phyloP scores from a whole-genome alignment of 2,329 filamentous ascomycete species.

The Colletotrichum brevisporum region DNA sequence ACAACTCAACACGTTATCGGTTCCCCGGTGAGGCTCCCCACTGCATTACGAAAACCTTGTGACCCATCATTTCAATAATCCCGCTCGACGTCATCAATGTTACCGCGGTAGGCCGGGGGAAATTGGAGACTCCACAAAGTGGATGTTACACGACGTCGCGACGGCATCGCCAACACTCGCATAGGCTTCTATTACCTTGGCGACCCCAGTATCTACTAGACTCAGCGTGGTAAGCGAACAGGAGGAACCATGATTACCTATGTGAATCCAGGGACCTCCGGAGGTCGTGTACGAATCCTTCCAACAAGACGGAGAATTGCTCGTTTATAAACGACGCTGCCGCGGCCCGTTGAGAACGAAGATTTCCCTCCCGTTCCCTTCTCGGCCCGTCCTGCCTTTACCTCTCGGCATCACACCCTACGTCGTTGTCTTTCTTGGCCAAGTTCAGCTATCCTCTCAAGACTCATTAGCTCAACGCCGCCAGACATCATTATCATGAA shows the following conservation, averaged over 20 bases:
- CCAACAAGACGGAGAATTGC: neutral
- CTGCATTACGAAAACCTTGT: conserved; percentile 21
- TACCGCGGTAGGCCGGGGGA: conserved; percentile 20
- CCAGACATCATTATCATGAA: conserved; percentile 25
- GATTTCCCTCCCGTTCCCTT: conserved; percentile 5
- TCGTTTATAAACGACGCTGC: conserved; percentile 28
- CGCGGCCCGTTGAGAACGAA: conserved; percentile 13
- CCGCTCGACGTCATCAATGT: conserved; percentile 31
- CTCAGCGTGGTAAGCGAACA: conserved; percentile 33
- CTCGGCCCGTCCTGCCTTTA: conserved; percentile 26
- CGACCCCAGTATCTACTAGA: conserved; percentile 21
- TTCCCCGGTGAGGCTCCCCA: neutral
- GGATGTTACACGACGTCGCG: conserved; percentile 39
- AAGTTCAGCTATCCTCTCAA: conserved; percentile 15
- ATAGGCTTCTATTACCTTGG: conserved; percentile 10
- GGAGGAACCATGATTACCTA: conserved; percentile 20
- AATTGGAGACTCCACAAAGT: conserved; percentile 37
- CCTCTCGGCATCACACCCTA: conserved; percentile 15
- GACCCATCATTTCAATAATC: conserved; percentile 33
- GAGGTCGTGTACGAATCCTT: conserved; percentile 5
- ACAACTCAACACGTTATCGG: neutral
- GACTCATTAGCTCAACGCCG: conserved; percentile 9
- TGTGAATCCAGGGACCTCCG: neutral
- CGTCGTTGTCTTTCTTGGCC: conserved; percentile 18
- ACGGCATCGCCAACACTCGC: conserved; percentile 23